Percentiles rank a stretch among this genome's conserved stretches.
Conservation (phyloP, 208 protist genomes). For the Crithidia thermophila region DNA sequence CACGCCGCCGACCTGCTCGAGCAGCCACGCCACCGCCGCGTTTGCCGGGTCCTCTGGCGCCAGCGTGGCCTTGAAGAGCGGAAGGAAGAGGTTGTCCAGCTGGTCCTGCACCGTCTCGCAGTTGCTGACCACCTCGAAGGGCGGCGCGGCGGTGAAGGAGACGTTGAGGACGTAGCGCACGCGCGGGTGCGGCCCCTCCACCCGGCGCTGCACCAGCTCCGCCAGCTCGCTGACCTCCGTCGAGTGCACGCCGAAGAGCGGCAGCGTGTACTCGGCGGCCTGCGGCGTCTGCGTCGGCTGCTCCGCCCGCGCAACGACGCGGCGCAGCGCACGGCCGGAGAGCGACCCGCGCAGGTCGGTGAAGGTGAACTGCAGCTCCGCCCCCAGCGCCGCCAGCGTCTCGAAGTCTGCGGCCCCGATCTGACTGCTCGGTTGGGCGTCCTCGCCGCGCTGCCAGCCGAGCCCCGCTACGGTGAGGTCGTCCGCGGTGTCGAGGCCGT, state of each 20-base stretch:
- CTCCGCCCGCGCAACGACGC: constrained; percentile 59
- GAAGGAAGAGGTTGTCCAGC: constrained; percentile 97
- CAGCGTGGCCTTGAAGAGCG: constrained; percentile 97
- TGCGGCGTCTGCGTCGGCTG: constrained; percentile 43
- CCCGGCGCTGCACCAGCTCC: constrained; percentile 49
- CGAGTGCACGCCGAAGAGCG: constrained; percentile 74
- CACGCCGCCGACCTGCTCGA: constrained; percentile 88
- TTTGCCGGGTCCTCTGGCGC: constrained; percentile 76
- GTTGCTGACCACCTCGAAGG: constrained; percentile 35
- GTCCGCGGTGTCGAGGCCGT: constrained; percentile 64
- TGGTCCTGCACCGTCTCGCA: constrained; percentile 94
- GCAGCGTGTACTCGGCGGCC: constrained; percentile 84
- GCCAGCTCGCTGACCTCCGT: constrained; percentile 69
- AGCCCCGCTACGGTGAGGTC: constrained; percentile 82
- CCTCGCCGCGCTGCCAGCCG: constrained; percentile 71
- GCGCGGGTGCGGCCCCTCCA: constrained; percentile 74
- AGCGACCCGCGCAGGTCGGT: constrained; percentile 64
- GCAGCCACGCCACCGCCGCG: constrained; percentile 84
- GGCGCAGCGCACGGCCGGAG: constrained; percentile 56
- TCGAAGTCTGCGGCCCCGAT: constrained; percentile 37
- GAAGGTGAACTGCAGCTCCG: constrained; percentile 84
- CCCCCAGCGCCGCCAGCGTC: constrained; percentile 50
- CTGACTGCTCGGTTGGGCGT: constrained; percentile 18
- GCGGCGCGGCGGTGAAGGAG: constrained; percentile 75
- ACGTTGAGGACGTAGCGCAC: constrained; percentile 96